Percentiles rank a stretch among this genome's conserved stretches.
phyloP scores from a whole-genome alignment of 495 filamentous ascomycete species.

The Penicillium longicatenatum region DNA sequence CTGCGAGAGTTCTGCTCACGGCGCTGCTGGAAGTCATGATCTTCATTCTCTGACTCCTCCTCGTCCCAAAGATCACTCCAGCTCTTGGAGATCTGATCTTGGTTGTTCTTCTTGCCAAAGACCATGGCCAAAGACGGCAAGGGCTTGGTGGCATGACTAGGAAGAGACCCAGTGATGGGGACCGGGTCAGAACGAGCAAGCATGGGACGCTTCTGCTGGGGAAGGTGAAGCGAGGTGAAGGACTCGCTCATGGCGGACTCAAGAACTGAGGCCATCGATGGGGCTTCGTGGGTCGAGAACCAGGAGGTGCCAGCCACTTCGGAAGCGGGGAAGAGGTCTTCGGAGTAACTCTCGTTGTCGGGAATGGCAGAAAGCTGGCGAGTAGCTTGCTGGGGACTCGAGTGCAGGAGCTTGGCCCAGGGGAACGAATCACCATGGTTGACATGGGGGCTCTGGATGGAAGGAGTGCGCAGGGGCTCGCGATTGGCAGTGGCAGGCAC shows the following conservation, averaged over 20 bases:
- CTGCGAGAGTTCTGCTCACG: slow-evolving; percentile 77
- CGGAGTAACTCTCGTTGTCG: slow-evolving; percentile 75
- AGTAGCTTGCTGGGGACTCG: slow-evolving; percentile 67
- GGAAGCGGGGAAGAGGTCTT: slow-evolving; percentile 86
- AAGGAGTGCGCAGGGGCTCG: slow-evolving; percentile 94
- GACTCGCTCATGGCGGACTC: slow-evolving; percentile 73
- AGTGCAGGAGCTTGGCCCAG: slow-evolving; percentile 89
- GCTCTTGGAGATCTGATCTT: slow-evolving; percentile 81
- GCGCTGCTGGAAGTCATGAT: slow-evolving; percentile 56
- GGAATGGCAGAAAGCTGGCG: slow-evolving; percentile 88
- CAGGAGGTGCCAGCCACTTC: slow-evolving; percentile 69
- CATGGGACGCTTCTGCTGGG: slow-evolving; percentile 38
- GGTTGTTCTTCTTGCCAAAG: slow-evolving; percentile 74
- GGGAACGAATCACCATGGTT: slow-evolving; percentile 84
- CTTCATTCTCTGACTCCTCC: slow-evolving; percentile 69
- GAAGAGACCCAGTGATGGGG: slow-evolving; percentile 75
- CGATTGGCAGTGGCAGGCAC: slow-evolving; percentile 82
- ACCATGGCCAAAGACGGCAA: slow-evolving; percentile 71
- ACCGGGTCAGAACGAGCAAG: slow-evolving; percentile 53
- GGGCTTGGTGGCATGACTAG: slow-evolving; percentile 65
- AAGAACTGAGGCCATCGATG: slow-evolving; percentile 76
- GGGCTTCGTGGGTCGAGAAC: slow-evolving; percentile 70
- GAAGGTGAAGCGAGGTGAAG: slow-evolving; percentile 62
- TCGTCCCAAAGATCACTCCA: slow-evolving; percentile 98
- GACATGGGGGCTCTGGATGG: slow-evolving; percentile 83